Evolutionary conservation across 345 rosid species (phyloP), one percentile per base, ranked within the genome.

Genomic region (Gynandropsis gynandra): DNA sequence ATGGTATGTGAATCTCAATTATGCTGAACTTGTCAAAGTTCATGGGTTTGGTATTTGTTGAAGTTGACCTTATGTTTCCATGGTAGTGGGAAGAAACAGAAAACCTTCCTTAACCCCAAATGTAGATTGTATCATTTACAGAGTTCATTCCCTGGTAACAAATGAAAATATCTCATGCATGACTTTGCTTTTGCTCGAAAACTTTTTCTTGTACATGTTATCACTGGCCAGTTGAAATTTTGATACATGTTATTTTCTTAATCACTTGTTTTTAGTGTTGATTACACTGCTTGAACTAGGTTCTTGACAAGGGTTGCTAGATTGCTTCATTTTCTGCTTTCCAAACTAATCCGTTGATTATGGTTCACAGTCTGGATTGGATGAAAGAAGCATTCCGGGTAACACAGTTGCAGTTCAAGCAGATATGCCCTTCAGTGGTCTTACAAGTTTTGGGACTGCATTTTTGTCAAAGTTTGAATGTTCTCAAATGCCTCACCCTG

Each of bases 351-450:
- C 29, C 16, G 29, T 35, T 62, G 24, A 47, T 39, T 59, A 16
- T 69, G 51, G 16, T 45, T 50, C 33, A 43, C 79, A 85, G 98
- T 78, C 89, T 47, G 94, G 98, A 70, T 46, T 80, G 42, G 98
- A 92, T 85, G 95, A 81, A 65, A 85, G 99, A 83, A 88, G 97
- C 69, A 80, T 87, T 71, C 98, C 97, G 0, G 98, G 97, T 36
- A 87, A 92, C 55, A 92, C 94, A 49, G 61, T 85, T 59, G 97
- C 98, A 20, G 95, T 85, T 60, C 94, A 81, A 74, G 98, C 95
- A 57, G 85, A 88, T 69, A 92, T 87, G 97, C 95, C 98, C 45
- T 92, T 81, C 68, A 77, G 71, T 69, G 98, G 97, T 48, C 85
- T 87, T 29, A 87, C 94, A 48, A 73, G 76, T 57, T 92, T 87